These are phyloP conservation scores for Colletotrichum sp. DNA, from an alignment of 2,329 filamentous ascomycete genomes.

Conservation along the genomic window DNA sequence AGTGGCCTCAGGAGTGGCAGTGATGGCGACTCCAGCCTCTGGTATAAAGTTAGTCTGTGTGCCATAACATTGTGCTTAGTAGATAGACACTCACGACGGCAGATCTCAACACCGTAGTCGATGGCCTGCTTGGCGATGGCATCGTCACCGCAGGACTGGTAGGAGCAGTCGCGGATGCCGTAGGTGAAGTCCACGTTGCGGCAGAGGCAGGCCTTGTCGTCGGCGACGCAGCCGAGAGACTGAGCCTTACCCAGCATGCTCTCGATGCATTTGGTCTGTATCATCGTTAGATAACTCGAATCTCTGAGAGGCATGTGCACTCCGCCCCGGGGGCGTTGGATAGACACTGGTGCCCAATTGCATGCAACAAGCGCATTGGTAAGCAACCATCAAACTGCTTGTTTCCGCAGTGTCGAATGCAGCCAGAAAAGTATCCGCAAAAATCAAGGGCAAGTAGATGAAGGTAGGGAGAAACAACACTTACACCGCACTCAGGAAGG, in stretches of 20 bases:
- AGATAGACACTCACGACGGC: slow-evolving; percentile 35
- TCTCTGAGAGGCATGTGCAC: background rate
- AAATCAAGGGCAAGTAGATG: background rate
- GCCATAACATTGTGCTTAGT: background rate
- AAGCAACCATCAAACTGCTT: background rate
- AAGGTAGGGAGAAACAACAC: slow-evolving; percentile 27
- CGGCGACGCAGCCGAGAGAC: slow-evolving; percentile 50
- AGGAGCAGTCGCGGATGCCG: slow-evolving; percentile 57
- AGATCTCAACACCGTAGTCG: slow-evolving; percentile 42
- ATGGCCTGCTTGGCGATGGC: slow-evolving; percentile 41
- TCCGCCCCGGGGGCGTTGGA: background rate
- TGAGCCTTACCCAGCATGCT: slow-evolving; percentile 47
- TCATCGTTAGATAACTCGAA: background rate
- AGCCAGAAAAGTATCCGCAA: background rate
- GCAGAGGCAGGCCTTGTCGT: slow-evolving; percentile 53
- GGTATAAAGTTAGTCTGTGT: background rate
- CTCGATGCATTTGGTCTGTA: slow-evolving; percentile 10
- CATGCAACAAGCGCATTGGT: background rate
- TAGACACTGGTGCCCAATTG: background rate
- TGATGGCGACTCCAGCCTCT: slow-evolving; percentile 9
- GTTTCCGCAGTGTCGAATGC: background rate
- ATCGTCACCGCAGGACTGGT: slow-evolving; percentile 40
- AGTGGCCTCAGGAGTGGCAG: slow-evolving; percentile 29
- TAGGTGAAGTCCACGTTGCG: slow-evolving; percentile 49
- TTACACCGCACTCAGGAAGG: slow-evolving; percentile 60